These are phyloP conservation scores for Spathaspora passalidarum DNA, from an alignment of 805 yeast species.

Conservation along the genomic window DNA sequence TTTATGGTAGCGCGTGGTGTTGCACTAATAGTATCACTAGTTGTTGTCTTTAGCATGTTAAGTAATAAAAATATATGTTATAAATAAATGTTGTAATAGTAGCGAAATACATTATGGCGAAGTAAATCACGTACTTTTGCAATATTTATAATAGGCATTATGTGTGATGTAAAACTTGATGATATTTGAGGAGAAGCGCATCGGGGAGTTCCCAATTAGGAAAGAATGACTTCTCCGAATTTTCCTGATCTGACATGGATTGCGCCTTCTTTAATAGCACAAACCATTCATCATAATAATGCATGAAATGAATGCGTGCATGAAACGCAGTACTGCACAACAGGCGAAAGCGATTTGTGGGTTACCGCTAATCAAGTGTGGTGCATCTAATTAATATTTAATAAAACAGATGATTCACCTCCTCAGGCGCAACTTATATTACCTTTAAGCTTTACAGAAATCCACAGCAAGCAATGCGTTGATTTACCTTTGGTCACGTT, in stretches of 20 bases:
- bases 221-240: neutral
- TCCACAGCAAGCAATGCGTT: too few relatives aligned
- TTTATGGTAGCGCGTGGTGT: neutral
- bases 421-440: neutral
- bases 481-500: too few relatives aligned
- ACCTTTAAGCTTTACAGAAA: neutral
- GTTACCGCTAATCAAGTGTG: neutral
- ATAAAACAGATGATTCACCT: too few relatives aligned
- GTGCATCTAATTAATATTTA: too few relatives aligned
- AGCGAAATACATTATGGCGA: too few relatives aligned
- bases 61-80: neutral
- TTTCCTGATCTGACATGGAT: constrained; percentile 10
- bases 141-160: constrained; percentile 16
- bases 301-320: neutral
- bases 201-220: constrained; percentile 3
- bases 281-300: neutral
- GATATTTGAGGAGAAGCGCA: constrained; percentile 1
- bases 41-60: neutral
- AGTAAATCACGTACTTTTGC: too few relatives aligned
- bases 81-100: too few relatives aligned
- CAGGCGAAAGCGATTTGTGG: neutral
- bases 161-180: too few relatives aligned
- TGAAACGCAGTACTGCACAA: neutral
- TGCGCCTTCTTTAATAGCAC: neutral
- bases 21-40: neutral